These are phyloP conservation scores for Ottelia alismoides DNA, from an alignment of 106 monocot species.

Conservation along the genomic window DNA sequence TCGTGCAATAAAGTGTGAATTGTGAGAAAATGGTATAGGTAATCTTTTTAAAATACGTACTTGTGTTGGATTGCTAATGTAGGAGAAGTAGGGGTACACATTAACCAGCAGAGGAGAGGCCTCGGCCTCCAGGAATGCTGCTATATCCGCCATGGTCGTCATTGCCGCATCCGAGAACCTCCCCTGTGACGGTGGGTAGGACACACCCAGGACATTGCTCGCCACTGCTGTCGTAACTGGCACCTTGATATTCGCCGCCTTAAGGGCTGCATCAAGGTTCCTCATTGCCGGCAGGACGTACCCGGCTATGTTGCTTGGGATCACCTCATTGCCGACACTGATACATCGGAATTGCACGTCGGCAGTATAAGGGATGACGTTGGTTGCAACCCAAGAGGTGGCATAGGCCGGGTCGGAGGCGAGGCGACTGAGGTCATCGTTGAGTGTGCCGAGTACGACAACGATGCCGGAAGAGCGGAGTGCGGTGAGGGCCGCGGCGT, in stretches of 20 bases:
- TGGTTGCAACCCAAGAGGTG: constrained; percentile 12
- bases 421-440: constrained; percentile 14
- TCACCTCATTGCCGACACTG: constrained; percentile 40
- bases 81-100: constrained; percentile 29
- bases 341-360: constrained; percentile 33
- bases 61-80: constrained; percentile 14
- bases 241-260: constrained; percentile 3
- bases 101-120: constrained; percentile 18
- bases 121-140: constrained; percentile 3
- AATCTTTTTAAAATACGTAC: no score
- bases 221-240: constrained; percentile 22
- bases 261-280: constrained; percentile 22
- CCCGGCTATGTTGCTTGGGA: constrained; percentile 14
- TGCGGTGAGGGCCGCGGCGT: constrained; percentile 8
- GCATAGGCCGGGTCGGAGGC: constrained; percentile 10
- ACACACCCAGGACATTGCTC: constrained; percentile 10
- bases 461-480: constrained; percentile 19
- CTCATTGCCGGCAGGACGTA: constrained; percentile 31
- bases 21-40: no score
- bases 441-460: constrained; percentile 19
- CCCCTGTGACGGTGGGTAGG: constrained; percentile 19
- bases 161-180: constrained; percentile 1
- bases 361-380: constrained; percentile 8
- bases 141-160: constrained; percentile 12
- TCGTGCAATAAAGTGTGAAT: no score